phyloP scores from a whole-genome alignment of 305 asterid genomes.

The Salvia sclarea region DNA sequence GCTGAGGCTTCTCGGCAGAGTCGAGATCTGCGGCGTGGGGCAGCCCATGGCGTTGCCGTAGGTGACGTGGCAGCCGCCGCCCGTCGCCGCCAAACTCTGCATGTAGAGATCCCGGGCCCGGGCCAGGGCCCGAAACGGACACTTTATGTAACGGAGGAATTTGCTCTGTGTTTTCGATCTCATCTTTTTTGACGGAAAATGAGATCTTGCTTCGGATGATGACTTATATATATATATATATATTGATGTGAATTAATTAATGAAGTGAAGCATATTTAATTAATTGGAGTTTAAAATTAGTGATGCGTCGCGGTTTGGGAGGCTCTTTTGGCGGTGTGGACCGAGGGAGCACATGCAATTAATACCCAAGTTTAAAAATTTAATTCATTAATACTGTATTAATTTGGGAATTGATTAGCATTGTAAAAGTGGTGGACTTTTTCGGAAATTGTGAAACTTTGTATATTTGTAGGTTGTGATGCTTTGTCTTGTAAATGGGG shows the following conservation, averaged over 20 bases:
- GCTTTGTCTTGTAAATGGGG: neutral
- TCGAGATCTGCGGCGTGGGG: constrained; percentile 37
- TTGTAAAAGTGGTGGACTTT: constrained; percentile 14
- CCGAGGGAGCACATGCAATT: constrained; percentile 18
- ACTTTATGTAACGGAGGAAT: constrained; percentile 37
- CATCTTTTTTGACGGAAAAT: constrained; percentile 4
- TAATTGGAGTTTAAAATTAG: neutral
- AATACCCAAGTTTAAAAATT: too few species aligned
- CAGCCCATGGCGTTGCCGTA: constrained; percentile 44
- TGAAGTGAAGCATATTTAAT: too few species aligned
- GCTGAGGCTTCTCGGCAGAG: constrained; percentile 40
- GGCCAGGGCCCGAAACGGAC: constrained; percentile 41
- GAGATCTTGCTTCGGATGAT: neutral
- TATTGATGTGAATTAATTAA: too few species aligned
- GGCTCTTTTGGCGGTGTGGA: constrained; percentile 14
- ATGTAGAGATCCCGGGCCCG: constrained; percentile 53
- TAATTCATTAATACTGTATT: too few species aligned
- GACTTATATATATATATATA: neutral
- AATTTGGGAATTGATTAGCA: too few species aligned
- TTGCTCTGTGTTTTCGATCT: constrained; percentile 31
- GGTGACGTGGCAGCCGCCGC: constrained; percentile 39
- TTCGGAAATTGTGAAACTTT: neutral
- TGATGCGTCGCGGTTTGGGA: neutral
- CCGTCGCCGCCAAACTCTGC: constrained; percentile 31
- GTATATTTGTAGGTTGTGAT: neutral